These are phyloP conservation scores for Hypomyces rosellus DNA, from an alignment of 2,329 filamentous ascomycete genomes.

Conservation along the genomic window DNA sequence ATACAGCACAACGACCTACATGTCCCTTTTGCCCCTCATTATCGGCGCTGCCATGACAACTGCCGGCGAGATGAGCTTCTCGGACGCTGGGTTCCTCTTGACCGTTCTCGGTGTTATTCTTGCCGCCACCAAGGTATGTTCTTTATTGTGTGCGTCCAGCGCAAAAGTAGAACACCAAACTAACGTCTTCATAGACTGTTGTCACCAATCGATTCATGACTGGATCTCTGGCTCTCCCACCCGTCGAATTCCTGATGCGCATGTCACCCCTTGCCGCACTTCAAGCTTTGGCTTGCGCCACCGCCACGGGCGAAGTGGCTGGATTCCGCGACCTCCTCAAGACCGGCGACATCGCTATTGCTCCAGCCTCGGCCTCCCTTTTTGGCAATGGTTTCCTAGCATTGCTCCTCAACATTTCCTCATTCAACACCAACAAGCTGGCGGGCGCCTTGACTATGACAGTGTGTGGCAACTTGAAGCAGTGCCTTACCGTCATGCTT, in stretches of 20 bases:
- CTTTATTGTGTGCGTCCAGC: neutral
- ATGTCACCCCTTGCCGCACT: slow-evolving; percentile 55
- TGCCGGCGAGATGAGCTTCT: slow-evolving; percentile 57
- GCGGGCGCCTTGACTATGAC: slow-evolving; percentile 54
- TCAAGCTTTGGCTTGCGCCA: slow-evolving; percentile 48
- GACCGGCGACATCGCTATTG: slow-evolving; percentile 29
- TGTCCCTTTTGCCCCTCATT: slow-evolving; percentile 55
- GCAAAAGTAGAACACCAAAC: slow-evolving; percentile 5
- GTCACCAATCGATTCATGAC: slow-evolving; percentile 61
- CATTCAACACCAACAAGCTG: slow-evolving; percentile 52
- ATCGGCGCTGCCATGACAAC: slow-evolving; percentile 54
- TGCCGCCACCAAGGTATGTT: slow-evolving; percentile 46
- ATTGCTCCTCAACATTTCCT: slow-evolving; percentile 50
- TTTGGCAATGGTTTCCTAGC: slow-evolving; percentile 48
- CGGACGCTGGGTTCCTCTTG: slow-evolving; percentile 48
- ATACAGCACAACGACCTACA: slow-evolving; percentile 51
- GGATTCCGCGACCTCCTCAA: slow-evolving; percentile 33
- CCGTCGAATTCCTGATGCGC: slow-evolving; percentile 55
- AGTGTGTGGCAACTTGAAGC: slow-evolving; percentile 54
- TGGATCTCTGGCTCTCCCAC: slow-evolving; percentile 49
- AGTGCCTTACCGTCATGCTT: slow-evolving; percentile 49
- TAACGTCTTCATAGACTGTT: slow-evolving; percentile 40
- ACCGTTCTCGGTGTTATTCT: slow-evolving; percentile 49
- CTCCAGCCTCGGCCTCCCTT: slow-evolving; percentile 35
- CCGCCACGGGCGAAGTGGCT: slow-evolving; percentile 45